Base-by-base conservation (phyloP, 257 asterid species). In the Solanum appendiculatum region DNA sequence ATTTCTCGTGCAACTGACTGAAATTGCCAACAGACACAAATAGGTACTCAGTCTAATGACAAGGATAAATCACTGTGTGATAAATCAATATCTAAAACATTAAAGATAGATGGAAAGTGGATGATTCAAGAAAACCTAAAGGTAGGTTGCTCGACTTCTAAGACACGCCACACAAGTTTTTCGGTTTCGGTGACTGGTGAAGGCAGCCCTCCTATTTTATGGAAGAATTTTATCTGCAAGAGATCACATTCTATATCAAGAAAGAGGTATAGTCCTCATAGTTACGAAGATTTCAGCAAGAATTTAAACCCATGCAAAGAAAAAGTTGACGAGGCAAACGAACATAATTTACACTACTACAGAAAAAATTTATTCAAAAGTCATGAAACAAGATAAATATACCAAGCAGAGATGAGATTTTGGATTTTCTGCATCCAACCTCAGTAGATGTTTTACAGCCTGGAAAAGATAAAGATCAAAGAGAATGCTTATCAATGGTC, bases 361-460 rank as follows among this genome's bases (percentile, higher is more conserved):
- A 14, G 46, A 40, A 39, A 37, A 13, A 3, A 60, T 66, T 83
- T 86, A 42, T 87, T 82, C 56, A 89, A 54, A 37, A 60, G 72
- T 51, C 25, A 21, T 66, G 39, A 85, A 60, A 56, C 70, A 87
- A 58, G 80, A 64, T 54, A 60, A 14, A 82, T 94, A 91, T 95
- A 97, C 99, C 98, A 94, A 90, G 90, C 98, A 93, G 80, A 98
- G 90, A 92, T 95, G 98, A 27, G 95, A 91, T 85, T 95, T 98
- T 18, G 99, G 95, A 90, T 89, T 91, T 84, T 93, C 93, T 56
- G 94, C 93, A 91, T 93, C 97, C 93, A 97, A 93, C 85, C 98
- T 92, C 86, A 91, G 83, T 87, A 97, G 86, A 92, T 97, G 97
- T 91, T 93, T 97, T 85, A 97, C 86, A 51, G 98, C 99, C 99